These are phyloP conservation scores for Austroboletus novae-zelandiae DNA, from an alignment of 1,284 basidiomycete genomes.

Conservation along the genomic window DNA sequence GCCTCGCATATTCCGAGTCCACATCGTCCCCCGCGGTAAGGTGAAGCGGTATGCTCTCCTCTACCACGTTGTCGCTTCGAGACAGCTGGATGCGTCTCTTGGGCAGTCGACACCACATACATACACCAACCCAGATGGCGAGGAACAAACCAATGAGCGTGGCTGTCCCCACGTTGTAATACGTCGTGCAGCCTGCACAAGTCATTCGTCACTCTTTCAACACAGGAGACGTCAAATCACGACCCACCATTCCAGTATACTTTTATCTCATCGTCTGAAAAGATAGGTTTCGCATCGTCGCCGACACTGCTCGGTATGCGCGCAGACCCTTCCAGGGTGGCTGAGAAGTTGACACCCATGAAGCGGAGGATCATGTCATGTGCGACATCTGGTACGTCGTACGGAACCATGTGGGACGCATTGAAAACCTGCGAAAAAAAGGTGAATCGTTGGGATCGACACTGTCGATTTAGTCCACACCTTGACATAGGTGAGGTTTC, in stretches of 20 bases:
- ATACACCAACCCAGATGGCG: constrained; percentile 64
- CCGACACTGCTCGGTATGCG: constrained; percentile 77
- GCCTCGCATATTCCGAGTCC: constrained; percentile 29
- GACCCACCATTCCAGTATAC: constrained; percentile 83
- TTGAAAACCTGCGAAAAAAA: no score
- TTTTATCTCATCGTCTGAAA: constrained; percentile 48
- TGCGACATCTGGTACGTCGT: constrained; percentile 82
- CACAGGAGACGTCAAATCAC: no score
- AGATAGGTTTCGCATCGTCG: constrained; percentile 57
- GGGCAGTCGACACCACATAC: constrained; percentile 68
- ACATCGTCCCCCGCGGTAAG: constrained; percentile 30
- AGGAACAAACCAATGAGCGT: constrained; percentile 80
- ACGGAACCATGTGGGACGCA: constrained; percentile 94
- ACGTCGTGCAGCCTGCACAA: no score
- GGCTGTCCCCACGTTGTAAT: constrained; percentile 90
- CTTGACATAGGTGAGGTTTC: constrained; percentile 94
- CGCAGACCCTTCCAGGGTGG: constrained; percentile 73
- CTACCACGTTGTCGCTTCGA: constrained; percentile 27
- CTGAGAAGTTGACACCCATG: constrained; percentile 85
- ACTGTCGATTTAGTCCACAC: no score
- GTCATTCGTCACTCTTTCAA: no score
- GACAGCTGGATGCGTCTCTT: constrained; percentile 46
- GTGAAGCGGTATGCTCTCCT: constrained; percentile 56
- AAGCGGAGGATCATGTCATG: constrained; percentile 99
- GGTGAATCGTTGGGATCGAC: no score